Conservation (phyloP, 78 protist genomes). For the slime mould (Dictyostelium discoideum) region dicty_2.7 NC_007088.5:3815501-3816000, state of each 20-base stretch:
- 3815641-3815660: background rate
- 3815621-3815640: background rate
- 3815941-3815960: too few species aligned
- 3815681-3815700: background rate
- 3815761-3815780: background rate
- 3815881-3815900: too few species aligned
- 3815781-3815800: background rate
- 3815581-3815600: too few species aligned
- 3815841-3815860: background rate
- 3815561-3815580: too few species aligned
- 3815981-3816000: too few species aligned
- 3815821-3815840: background rate
- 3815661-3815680: background rate
- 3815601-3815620: too few species aligned
- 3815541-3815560: background rate
- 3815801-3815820: slow-evolving; percentile 5
- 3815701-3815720: background rate
- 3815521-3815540: slow-evolving; percentile 5
- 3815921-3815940: too few species aligned
- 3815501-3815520: slow-evolving; percentile 1
- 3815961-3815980: too few species aligned
- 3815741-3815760: background rate
- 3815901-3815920: too few species aligned
- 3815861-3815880: slow-evolving; percentile 2
- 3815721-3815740: background rate